Evolutionary conservation across 306 rosid species (phyloP).

Genomic region (Prunus mume): DNA sequence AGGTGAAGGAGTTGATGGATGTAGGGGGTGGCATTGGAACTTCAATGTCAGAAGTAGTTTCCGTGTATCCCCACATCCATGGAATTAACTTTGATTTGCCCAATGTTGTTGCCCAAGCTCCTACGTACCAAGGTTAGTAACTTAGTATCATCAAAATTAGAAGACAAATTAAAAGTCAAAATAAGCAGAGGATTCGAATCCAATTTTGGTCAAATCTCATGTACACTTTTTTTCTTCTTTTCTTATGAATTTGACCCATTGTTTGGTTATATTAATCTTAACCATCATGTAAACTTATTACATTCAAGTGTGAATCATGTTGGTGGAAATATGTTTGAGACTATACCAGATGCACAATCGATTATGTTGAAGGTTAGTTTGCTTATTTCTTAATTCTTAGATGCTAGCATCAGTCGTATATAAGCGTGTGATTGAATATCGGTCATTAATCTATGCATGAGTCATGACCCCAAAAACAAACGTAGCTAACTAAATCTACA

Average conservation of each 20-base stretch:
- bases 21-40: conserved; percentile 23
- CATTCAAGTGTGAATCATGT: conserved; percentile 5
- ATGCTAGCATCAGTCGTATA: too few species aligned
- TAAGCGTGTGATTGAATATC: not conserved
- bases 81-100: conserved; percentile 20
- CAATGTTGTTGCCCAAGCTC: not conserved
- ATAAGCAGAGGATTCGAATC: not conserved
- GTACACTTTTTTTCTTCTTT: not conserved
- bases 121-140: not conserved
- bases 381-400: not conserved
- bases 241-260: not conserved
- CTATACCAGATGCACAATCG: not conserved
- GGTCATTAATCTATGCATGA: not conserved
- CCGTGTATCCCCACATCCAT: conserved; percentile 5
- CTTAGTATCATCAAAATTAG: not conserved
- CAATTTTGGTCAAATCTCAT: not conserved
- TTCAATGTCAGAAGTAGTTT: not conserved
- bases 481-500: not conserved
- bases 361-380: conserved; percentile 11
- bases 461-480: not conserved
- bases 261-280: not conserved
- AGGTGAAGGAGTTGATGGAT: conserved; percentile 5
- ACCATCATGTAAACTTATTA: not conserved
- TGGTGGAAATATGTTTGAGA: conserved; percentile 16
- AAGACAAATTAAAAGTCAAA: too few species aligned